Evolutionary conservation across 2,329 filamentous ascomycete genomes (phyloP), one percentile per base, ranked within the genome.

Genomic region (Zasmidium cellare): DNA sequence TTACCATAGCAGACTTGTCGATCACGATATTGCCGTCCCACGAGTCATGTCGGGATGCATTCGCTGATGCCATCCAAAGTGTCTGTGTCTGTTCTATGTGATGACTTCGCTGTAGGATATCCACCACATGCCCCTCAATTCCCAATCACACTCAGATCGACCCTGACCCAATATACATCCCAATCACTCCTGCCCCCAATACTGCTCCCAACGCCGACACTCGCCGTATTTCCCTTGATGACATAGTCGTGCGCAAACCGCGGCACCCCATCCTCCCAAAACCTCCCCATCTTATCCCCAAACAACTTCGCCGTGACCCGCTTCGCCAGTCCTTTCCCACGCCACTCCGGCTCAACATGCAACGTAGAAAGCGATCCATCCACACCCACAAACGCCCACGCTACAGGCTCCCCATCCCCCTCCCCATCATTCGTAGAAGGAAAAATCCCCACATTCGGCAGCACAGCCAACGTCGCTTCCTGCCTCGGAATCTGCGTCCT

Each of bases 211-310:
- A 90, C 82, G 0, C 76, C 81, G 50, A 83, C 80, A 66, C 87
- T 90, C 44, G 81, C 80, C 1, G 70, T 57, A 63, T 91, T 91
- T 0, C 80, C 79, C 0, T 79, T 74, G 2, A 83, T 80, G 0
- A 91, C 87, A 71, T 90, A 86, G 1, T 87, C 87, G 58, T 84
- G 80, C 23, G 79, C 81, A 76, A 81, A 84, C 6, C 77, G 80
- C 38, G 83, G 82, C 5, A 67, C 57, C 7, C 71, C 73, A 14
- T 64, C 61, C 47, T 68, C 65, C 60, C 58, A 65, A n/a, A 69
- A 68, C 65, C 1, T 76, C 76, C 63, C 63, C 31, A 81, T 74
- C 48, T 80, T 76, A 41, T 85, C 79, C 3, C 74, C 75, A 47
- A 90, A 79, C 2, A 90, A 69, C 67, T 82, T 87, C 22, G 78